Base-by-base conservation (phyloP, 768 basidiomycete genomes). In the Sarcodon aspratus region DNA sequence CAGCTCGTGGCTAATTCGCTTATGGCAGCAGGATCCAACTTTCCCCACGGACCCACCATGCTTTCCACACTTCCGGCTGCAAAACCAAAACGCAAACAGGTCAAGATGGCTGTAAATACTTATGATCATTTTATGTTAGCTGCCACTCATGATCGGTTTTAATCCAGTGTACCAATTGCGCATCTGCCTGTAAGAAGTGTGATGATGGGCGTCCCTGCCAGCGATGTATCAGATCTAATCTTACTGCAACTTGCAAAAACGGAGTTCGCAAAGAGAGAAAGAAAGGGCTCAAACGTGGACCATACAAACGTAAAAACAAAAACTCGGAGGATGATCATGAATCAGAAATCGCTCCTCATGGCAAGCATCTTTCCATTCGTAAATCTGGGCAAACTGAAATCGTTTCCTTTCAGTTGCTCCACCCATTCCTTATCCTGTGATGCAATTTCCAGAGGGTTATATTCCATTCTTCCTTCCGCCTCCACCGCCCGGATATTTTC, bases 221-320 rank as follows among this genome's bases (percentile, higher is more conserved):
- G 48, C 72, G 80, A 31, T 83, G 80, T 54, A 58, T 73, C 51
- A 82, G 80, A 60, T 82, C 81, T 55, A 79, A 78, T 3, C 67
- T 80, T 33, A 69, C 71, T 10, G 68, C 73, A 27, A 62, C 69
- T n/a, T 83, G 80, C 54, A 54, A 71, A 2, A 80, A 83, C 54
- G 79, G 80, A 1, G 65, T 72, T 13, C 66, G 81, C 52, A 83
- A 83, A 59, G 80, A 82, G 60, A 70, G 81, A 49, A 79, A 80
- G 57, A 76, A 75, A 45, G 75, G 75, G 27, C 67, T 77, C 51
- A 78, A 78, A 57, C 72, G 75, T 15, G 75, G 75, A 3, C 77
- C 75, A 1, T 78, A 78, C 59, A 78, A 77, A 53, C 72, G 75
- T 50, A 76, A 76, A 64, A 64, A 57, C 50, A 71, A 72, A 56